Base-by-base conservation (phyloP, 352 stramenopile genomes). In the Pythium volutum region DNA sequence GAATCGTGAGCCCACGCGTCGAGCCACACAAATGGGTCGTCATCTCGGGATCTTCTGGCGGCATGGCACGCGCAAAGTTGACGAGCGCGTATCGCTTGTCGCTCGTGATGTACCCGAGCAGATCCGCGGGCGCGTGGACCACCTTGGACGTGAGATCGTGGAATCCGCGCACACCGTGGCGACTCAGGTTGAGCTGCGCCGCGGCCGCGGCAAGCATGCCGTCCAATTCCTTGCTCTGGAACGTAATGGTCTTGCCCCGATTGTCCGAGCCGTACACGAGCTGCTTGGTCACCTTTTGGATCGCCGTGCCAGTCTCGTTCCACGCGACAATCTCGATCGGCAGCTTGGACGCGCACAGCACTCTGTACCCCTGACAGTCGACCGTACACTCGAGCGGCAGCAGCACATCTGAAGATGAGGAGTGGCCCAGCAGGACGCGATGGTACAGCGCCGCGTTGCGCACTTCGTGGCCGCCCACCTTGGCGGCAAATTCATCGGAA, bases 211-310 rank as follows among this genome's bases (percentile, higher is more conserved):
- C 60, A 4, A 98, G 70, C 23, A 89, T 62, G 0, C 69, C 70
- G 55, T 97, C 87, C 0, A 97, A 68, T 14, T 84, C 76, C 41
- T 94, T 92, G 71, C 74, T 93, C 45, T 87, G 75, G 55, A 88
- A 94, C 3, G 72, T 73, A 25, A 98, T 70, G 2, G 78, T 93
- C 55, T 83, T 82, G 3, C 90, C 93, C 9, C 84, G 69, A 52
- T 97, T 94, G 11, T 88, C 73, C 7, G 77, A 94, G 10, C 91
- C 91, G 47, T 91, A 74, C 5, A 98, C 78, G n/a, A 97, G 66
- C 25, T 97, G 87, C 49, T 81, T 86, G 7, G 71, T 70, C 0
- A 80, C 55, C 31, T 83, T 85, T 46, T 92, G 80, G 11, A 90
- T 78, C 7, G 55, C 58, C 11, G 71, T 71, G 0, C 77, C 81